These are phyloP conservation scores for Diphasiastrum complanatum DNA, from an alignment of 83 land plant species.

Conservation along the genomic window DNA sequence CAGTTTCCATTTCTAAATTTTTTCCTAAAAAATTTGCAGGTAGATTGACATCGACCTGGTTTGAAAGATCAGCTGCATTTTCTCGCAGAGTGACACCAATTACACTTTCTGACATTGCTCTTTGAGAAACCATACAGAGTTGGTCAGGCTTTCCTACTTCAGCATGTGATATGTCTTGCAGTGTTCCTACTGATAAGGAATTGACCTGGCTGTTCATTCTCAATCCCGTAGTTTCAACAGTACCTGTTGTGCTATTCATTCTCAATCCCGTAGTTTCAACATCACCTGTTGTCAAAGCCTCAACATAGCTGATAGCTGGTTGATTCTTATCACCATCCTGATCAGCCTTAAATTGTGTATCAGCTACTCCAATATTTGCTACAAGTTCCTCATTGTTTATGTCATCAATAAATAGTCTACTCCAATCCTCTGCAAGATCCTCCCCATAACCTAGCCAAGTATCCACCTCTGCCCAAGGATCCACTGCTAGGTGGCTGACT, in stretches of 20 bases:
- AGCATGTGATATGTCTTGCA: no score
- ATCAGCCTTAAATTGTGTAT: neutral
- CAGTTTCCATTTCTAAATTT: no score
- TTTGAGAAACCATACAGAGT: no score
- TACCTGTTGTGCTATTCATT: neutral
- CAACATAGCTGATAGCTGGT: constrained; percentile 2
- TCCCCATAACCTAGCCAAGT: constrained; percentile 48
- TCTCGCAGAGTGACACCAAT: no score
- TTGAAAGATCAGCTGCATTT: no score
- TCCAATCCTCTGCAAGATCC: constrained; percentile 25
- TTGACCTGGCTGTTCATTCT: neutral
- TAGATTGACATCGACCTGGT: no score
- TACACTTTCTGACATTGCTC: no score
- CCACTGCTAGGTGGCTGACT: constrained; percentile 26
- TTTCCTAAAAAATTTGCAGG: no score
- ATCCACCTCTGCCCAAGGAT: constrained; percentile 35
- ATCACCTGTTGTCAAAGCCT: neutral
- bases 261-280: constrained; percentile 1
- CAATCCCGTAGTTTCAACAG: neutral
- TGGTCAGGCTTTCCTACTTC: no score
- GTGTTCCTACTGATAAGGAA: neutral
- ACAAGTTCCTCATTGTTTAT: neutral
- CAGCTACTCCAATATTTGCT: neutral
- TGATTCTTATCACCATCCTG: constrained; percentile 7
- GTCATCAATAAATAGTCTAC: constrained; percentile 2